Percentiles rank a stretch among this genome's conserved stretches.
phyloP scores from a whole-genome alignment of 2,329 filamentous ascomycete species.

The Thelonectria blattea region DNA sequence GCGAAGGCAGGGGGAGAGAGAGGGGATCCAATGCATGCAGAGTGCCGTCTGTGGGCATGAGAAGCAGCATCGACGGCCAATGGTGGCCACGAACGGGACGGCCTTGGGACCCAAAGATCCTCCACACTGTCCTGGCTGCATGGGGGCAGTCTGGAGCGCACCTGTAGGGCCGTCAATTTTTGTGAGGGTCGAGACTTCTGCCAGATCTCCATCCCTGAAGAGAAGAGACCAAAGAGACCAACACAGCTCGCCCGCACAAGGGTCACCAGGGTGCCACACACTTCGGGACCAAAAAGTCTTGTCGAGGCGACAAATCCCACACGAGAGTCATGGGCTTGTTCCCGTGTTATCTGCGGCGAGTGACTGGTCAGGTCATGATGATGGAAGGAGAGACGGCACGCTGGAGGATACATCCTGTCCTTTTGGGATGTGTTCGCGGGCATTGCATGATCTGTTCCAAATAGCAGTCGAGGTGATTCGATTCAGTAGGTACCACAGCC shows the following conservation, averaged over 20 bases:
- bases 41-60: too few relatives aligned
- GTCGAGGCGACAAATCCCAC: slow-evolving; percentile 7
- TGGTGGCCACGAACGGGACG: slow-evolving; percentile 2
- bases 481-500: too few relatives aligned
- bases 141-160: neutral
- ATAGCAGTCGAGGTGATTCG: too few relatives aligned
- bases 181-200: slow-evolving; percentile 28
- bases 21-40: slow-evolving; percentile 1
- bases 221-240: slow-evolving; percentile 1
- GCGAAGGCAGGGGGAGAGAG: slow-evolving; percentile 3
- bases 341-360: slow-evolving; percentile 33
- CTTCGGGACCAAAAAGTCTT: slow-evolving; percentile 3
- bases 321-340: slow-evolving; percentile 22
- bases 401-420: too few relatives aligned
- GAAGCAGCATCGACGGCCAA: neutral
- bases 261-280: slow-evolving; percentile 12
- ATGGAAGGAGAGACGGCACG: neutral
- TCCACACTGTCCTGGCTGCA: neutral
- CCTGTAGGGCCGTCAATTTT: slow-evolving; percentile 11
- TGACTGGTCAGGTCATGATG: slow-evolving; percentile 14
- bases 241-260: neutral
- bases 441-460: neutral
- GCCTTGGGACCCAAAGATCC: too few relatives aligned
- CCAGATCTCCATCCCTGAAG: slow-evolving; percentile 29
- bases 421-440: neutral